Base-by-base conservation (phyloP, 2,329 filamentous ascomycete species). In the Calonectria hawksworthii region DNA sequence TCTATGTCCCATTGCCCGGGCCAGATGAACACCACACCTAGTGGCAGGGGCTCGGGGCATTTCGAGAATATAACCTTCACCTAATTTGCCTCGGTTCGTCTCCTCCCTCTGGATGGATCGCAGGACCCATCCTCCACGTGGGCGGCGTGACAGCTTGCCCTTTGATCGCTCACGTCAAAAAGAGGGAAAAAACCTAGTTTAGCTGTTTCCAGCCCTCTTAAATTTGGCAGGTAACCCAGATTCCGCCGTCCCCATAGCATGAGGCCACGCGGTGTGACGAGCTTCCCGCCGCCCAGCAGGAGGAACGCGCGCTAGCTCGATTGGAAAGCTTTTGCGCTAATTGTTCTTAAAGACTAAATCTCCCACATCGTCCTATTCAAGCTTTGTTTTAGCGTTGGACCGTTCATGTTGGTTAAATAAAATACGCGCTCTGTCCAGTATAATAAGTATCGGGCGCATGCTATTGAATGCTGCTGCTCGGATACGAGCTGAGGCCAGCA, bases 251-350 rank as follows among this genome's bases (percentile, higher is more conserved):
- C 13, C 23, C 8, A 13, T 11, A 1, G 9, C 21, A 61, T 61
- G 34, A 61, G 56, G 56, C 56, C 56, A 61, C 56, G 32, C n/a
- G 32, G 32, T 61, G 56, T 23, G 34, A 38, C 56, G 56, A 61
- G 32, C 56, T 18, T 38, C n/a, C 23, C 23, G 28, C n/a, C 8
- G 11, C 36, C 23, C 21, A 38, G 30, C n/a, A n/a, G 21, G 21
- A 38, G n/a, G n/a, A n/a, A n/a, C n/a, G 18, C 52, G 21, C 52
- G 56, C 56, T 38, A 61, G 56, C 34, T 61, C 28, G n/a, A 38
- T 61, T 38, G 56, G 32, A 23, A 23, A 36, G 56, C n/a, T 38
- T 56, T 59, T 61, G 56, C 56, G 56, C 56, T 61, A 61, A 61
- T 61, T 61, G 56, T 4, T 21, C 23, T 38, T 7, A 23, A 38